Evolutionary conservation across 768 basidiomycete genomes (phyloP).

Genomic region (Panus rudis): DNA sequence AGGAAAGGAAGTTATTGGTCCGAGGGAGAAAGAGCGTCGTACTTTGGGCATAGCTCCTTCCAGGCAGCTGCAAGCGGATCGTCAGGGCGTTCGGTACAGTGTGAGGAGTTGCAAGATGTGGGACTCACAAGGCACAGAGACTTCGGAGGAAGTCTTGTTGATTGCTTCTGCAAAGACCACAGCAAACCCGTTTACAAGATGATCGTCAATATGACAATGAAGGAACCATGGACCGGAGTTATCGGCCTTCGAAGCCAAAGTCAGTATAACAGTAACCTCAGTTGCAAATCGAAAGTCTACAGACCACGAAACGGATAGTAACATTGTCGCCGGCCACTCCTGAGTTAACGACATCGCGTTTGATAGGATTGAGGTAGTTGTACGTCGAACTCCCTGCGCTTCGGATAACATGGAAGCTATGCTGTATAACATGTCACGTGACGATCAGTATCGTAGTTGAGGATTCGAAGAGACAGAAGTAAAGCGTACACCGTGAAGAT

Average conservation of each 20-base stretch:
- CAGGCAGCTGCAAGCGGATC: neutral
- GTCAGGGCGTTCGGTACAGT: neutral
- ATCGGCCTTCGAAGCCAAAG: neutral
- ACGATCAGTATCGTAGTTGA: neutral
- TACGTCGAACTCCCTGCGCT: conserved; percentile 22
- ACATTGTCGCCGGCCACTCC: conserved; percentile 12
- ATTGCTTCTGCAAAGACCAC: conserved; percentile 32
- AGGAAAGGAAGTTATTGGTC: no score
- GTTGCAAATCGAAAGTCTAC: neutral
- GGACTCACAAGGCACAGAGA: conserved; percentile 5
- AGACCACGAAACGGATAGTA: conserved; percentile 4
- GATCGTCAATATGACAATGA: conserved; percentile 11
- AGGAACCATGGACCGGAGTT: conserved; percentile 11
- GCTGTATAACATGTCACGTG: conserved; percentile 15
- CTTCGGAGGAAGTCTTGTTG: conserved; percentile 4
- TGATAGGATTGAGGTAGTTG: conserved; percentile 28
- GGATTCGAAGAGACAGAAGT: conserved; percentile 1
- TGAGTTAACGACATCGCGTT: conserved; percentile 21
- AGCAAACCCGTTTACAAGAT: conserved; percentile 28
- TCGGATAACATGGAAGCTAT: conserved; percentile 29
- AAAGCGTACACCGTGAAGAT: conserved; percentile 13
- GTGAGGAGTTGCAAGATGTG: neutral
- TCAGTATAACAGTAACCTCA: neutral
- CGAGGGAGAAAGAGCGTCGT: neutral
- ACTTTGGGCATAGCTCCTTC: neutral